phyloP scores from a whole-genome alignment of 495 filamentous ascomycete species.

The Pyronema omphalodes region DNA sequence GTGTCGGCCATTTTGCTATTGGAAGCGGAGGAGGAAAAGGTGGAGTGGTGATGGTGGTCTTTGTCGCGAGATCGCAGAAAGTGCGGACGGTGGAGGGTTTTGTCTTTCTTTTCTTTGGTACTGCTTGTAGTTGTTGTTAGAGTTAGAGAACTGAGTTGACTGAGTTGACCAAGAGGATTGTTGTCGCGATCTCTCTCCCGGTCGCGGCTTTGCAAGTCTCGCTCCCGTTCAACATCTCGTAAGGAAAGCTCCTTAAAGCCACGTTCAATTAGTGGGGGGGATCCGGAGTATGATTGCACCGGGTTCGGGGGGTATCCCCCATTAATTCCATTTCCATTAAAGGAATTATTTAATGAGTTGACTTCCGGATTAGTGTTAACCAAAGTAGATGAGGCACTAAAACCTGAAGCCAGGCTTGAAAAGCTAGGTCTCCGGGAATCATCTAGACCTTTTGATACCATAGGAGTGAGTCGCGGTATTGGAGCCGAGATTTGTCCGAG shows the following conservation, averaged over 20 bases:
- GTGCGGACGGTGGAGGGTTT: conserved; percentile 50
- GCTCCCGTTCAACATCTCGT: too few species aligned
- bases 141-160: too few species aligned
- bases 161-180: too few species aligned
- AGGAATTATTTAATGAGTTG: not conserved
- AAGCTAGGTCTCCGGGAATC: not conserved
- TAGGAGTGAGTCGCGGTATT: not conserved
- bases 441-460: not conserved
- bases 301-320: not conserved
- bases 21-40: conserved; percentile 71
- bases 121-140: too few species aligned
- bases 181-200: too few species aligned
- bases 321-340: not conserved
- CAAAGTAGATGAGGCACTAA: not conserved
- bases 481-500: conserved; percentile 2
- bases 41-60: conserved; percentile 36
- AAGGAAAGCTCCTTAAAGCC: not conserved
- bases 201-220: too few species aligned
- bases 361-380: not conserved
- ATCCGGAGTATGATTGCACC: conserved; percentile 1
- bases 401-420: not conserved
- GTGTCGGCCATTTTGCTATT: conserved; percentile 79
- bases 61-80: conserved; percentile 87
- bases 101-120: conserved; percentile 38
- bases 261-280: conserved; percentile 5